Percentiles rank a stretch among this genome's conserved stretches.
Conservation (phyloP, 345 rosid genomes). For the Brassica nigra region DNA sequence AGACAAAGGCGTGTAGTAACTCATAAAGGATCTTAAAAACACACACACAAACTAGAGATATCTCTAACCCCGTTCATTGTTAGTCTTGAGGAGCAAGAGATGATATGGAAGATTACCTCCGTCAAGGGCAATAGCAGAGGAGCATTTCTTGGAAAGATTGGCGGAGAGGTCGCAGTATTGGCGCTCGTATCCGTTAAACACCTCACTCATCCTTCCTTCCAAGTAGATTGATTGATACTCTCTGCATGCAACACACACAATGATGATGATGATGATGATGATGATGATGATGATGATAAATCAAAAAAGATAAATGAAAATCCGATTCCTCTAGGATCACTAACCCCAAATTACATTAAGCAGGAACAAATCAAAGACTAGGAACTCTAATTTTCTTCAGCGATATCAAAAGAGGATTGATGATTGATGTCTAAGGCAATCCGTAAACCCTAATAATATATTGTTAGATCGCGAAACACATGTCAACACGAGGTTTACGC, state of each 20-base stretch:
- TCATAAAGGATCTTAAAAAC: too few relatives aligned
- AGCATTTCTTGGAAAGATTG: conserved; percentile 57
- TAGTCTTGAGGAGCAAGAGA: neutral
- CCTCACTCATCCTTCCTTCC: conserved; percentile 61
- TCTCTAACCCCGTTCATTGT: too few relatives aligned
- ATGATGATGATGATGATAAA: neutral
- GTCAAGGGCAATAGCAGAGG: conserved; percentile 48
- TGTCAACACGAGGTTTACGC: neutral
- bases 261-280: neutral
- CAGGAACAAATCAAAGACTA: conserved; percentile 14
- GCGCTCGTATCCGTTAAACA: conserved; percentile 60
- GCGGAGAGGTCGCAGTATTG: conserved; percentile 71
- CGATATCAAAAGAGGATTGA: neutral
- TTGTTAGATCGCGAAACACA: neutral
- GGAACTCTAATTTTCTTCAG: neutral
- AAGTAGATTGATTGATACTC: neutral
- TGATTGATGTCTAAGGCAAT: neutral
- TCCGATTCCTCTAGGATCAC: neutral
- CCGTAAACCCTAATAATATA: neutral
- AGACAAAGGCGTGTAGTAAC: neutral
- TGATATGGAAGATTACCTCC: conserved; percentile 49
- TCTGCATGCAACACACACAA: conserved; percentile 24
- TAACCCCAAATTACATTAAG: conserved; percentile 47
- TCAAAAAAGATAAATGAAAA: neutral
- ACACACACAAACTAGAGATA: too few relatives aligned